These are phyloP conservation scores for Penicillium goetzii DNA, from an alignment of 495 filamentous ascomycete species.

Conservation along the genomic window DNA sequence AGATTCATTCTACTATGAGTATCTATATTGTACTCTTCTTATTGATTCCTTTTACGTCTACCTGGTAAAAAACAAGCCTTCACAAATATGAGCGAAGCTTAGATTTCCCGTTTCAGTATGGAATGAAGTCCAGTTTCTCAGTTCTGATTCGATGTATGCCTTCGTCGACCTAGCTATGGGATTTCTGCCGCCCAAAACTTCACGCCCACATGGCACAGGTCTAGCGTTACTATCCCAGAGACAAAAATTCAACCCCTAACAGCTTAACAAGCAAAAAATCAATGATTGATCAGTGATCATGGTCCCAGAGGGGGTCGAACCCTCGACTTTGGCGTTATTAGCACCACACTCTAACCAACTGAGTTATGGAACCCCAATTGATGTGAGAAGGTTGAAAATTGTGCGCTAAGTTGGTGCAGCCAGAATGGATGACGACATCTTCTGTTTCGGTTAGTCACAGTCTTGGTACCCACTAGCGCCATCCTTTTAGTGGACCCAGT, in stretches of 20 bases:
- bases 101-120: no score
- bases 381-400: not conserved
- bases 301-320: constrained; percentile 27
- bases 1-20: no score
- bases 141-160: no score
- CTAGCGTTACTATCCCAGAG: not conserved
- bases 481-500: not conserved
- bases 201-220: not conserved
- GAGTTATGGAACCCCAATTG: constrained; percentile 34
- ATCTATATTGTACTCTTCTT: no score
- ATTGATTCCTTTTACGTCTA: no score
- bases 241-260: not conserved
- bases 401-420: not conserved
- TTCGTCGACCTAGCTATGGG: no score
- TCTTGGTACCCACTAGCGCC: not conserved
- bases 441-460: not conserved
- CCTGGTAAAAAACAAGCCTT: no score
- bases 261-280: not conserved
- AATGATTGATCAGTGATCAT: not conserved
- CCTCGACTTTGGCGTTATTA: constrained; percentile 44
- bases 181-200: no score
- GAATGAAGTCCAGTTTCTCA: no score
- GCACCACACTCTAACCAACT: constrained; percentile 44
- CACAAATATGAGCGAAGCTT: no score
- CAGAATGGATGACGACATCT: no score